Evolutionary conservation across 1,284 basidiomycete species (phyloP).

Genomic region (Cutaneotrichosporon dermatis): DNA sequence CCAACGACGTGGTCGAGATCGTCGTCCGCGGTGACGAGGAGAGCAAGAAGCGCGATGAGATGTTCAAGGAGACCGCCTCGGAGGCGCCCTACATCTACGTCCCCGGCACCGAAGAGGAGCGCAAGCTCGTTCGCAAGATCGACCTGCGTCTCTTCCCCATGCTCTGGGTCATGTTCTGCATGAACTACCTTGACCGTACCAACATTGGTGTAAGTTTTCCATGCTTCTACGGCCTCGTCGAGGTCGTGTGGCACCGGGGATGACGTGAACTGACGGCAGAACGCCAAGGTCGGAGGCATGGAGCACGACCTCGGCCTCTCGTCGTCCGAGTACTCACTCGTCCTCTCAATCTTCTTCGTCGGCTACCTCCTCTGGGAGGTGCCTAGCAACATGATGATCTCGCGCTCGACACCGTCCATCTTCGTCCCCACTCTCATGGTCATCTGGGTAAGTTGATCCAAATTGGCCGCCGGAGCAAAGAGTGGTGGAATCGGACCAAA

Average conservation of each 20-base stretch:
- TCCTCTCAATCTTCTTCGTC: slow-evolving; percentile 47
- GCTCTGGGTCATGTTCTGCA: slow-evolving; percentile 34
- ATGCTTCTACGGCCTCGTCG: too few species aligned
- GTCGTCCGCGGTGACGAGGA: not conserved
- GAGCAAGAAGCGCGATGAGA: not conserved
- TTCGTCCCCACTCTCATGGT: slow-evolving; percentile 25
- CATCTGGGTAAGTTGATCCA: slow-evolving; percentile 5
- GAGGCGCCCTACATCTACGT: slow-evolving; percentile 21
- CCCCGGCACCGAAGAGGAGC: slow-evolving; percentile 42
- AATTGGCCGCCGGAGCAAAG: too few species aligned
- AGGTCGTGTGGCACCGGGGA: too few species aligned
- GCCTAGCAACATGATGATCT: too few species aligned
- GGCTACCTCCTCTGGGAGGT: slow-evolving; percentile 43
- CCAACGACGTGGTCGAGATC: not conserved
- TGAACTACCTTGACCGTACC: slow-evolving; percentile 13
- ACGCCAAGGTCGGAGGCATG: slow-evolving; percentile 45
- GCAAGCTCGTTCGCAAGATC: slow-evolving; percentile 46
- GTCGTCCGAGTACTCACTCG: not conserved
- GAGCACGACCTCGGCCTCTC: slow-evolving; percentile 37
- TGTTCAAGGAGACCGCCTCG: too few species aligned
- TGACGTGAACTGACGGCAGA: slow-evolving; percentile 1
- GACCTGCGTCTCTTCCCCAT: slow-evolving; percentile 42
- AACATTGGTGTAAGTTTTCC: not conserved
- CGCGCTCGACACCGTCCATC: too few species aligned
- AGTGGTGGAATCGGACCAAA: too few species aligned